Evolutionary conservation across 306 rosid genomes (phyloP), one percentile per base, ranked within the genome.

Genomic region (Potentilla sterilis): DNA sequence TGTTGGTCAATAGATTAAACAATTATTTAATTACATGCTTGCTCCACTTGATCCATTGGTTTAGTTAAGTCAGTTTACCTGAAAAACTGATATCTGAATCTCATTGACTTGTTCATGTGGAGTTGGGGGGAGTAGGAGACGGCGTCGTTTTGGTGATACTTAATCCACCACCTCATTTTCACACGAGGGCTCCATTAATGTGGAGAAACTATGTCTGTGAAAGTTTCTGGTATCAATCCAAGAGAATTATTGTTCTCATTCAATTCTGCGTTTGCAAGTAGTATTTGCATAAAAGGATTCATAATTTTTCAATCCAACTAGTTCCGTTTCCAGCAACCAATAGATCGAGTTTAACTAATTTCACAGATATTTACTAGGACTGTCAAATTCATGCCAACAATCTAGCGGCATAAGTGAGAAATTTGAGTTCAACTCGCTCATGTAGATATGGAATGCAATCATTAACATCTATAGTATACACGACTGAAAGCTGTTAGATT

Each of bases 201-300:
- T 15, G 9, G 43, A 63, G 68, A 35, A 63, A 59, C 12, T 5
- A 28, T 11, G 32, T 22, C 3, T 9, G 38, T 58, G 38, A 28
- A 61, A 61, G 16, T 13, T 61, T 40, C 14, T 24, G 66, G n/a
- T 61, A 61, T 59, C 7, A 21, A 59, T 28, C 34, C 3, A 55
- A 55, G 34, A 55, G 14, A 55, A 57, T 57, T 10, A 11, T 57
- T 22, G 18, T 32, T 32, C 66, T 61, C 19, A 32, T 24, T 32
- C 66, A 24, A 28, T 59, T 59, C 38, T 32, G n/a, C 18, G 41
- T 61, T 61, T 61, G 66, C 41, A 61, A 61, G 66, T 59, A 61
- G 66, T 59, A 59, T 59, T 22, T 59, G 34, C 15, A 57, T 52
- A 7, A 19, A 18, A 7, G 21, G 9, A 8, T n/a, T 8, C 8